phyloP scores from a whole-genome alignment of 2,329 filamentous ascomycete species.

The Epichloe typhina region DNA sequence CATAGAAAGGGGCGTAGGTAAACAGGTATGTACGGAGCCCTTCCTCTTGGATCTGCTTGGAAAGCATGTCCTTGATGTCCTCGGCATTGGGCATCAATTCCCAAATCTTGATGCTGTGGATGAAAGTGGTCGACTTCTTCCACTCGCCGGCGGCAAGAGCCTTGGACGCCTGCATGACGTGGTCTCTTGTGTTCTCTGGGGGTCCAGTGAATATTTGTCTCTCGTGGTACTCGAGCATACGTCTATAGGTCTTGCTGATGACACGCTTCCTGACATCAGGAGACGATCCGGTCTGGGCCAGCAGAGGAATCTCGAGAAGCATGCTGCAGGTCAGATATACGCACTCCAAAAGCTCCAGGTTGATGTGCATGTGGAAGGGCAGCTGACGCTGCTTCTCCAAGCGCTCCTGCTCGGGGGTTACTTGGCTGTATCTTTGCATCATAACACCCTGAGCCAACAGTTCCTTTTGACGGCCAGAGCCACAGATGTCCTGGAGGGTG shows the following conservation, averaged over 20 bases:
- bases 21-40: conserved; percentile 96
- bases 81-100: conserved; percentile 88
- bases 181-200: conserved; percentile 98
- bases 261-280: conserved; percentile 95
- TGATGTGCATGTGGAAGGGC: conserved; percentile 99
- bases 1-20: conserved; percentile 98
- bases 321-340: conserved; percentile 98
- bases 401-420: conserved; percentile 89
- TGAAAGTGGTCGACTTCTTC: conserved; percentile 90
- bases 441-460: conserved; percentile 94
- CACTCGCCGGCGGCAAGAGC: conserved; percentile 93
- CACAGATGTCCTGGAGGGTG: conserved; percentile 94
- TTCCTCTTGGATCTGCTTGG: conserved; percentile 97
- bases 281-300: conserved; percentile 91
- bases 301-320: conserved; percentile 93
- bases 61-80: conserved; percentile 93
- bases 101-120: conserved; percentile 99
- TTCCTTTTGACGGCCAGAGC: conserved; percentile 95
- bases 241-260: conserved; percentile 98
- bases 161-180: conserved; percentile 98
- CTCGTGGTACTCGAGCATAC: conserved; percentile 99
- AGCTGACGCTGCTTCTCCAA: conserved; percentile 94
- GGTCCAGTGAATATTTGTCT: conserved; percentile 97
- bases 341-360: conserved; percentile 93
- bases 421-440: conserved; percentile 92